Evolutionary conservation across 164 flowering plant genomes (phyloP).

Genomic region (Chloranthus sessilifolius): DNA sequence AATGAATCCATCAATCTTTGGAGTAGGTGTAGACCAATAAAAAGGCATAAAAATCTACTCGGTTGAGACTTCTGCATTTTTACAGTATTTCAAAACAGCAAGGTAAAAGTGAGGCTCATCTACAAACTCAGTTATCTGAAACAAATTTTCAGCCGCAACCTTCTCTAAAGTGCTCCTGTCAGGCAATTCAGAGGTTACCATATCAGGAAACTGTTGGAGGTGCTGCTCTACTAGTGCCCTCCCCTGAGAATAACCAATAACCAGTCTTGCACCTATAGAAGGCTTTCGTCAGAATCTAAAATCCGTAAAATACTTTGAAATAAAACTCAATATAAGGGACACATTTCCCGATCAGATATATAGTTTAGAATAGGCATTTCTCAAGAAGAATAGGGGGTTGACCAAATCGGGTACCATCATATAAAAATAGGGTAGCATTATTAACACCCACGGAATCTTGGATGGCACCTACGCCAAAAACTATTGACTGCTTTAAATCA

Average conservation of each 20-base stretch:
- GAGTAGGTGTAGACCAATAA: neutral
- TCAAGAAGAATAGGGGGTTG: no score
- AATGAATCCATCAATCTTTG: neutral
- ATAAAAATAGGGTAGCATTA: no score
- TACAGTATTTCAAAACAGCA: constrained; percentile 50
- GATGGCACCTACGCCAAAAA: no score
- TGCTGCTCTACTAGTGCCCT: constrained; percentile 60
- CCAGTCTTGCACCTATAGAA: constrained; percentile 69
- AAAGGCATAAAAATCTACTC: constrained; percentile 4
- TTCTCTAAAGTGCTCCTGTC: constrained; percentile 44
- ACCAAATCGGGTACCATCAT: no score
- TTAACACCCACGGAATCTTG: no score
- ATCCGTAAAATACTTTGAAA: no score
- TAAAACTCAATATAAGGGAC: no score
- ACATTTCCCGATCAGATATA: no score
- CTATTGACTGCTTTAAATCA: no score
- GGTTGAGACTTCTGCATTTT: no score
- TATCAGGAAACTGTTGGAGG: constrained; percentile 45
- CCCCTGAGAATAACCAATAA: constrained; percentile 77
- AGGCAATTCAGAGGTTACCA: constrained; percentile 68
- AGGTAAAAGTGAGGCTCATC: constrained; percentile 76
- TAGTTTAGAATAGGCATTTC: no score
- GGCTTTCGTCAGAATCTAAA: constrained; percentile 1
- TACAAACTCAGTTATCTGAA: constrained; percentile 46
- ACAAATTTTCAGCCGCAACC: constrained; percentile 45